phyloP scores from a whole-genome alignment of 169 alveolate genomes.

The Miamiensis avidus region DNA sequence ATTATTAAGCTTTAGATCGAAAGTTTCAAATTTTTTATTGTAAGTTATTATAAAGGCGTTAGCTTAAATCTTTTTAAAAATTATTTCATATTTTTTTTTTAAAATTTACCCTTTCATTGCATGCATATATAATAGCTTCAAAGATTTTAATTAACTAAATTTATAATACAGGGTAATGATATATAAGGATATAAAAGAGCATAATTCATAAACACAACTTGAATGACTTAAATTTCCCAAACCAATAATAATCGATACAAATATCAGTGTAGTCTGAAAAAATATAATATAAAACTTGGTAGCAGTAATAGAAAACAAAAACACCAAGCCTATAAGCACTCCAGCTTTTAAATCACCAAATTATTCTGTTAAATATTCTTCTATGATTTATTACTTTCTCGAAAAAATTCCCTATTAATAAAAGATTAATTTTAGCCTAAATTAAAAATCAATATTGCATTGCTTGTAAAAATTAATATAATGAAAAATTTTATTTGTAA shows the following conservation, averaged over 20 bases:
- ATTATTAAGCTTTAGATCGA: no score
- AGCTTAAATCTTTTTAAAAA: neutral
- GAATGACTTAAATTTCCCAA: neutral
- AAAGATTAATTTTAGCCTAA: no score
- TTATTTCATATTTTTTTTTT: neutral
- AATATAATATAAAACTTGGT: neutral
- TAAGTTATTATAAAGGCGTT: no score
- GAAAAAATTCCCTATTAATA: neutral
- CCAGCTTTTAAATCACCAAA: neutral
- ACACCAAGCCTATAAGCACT: neutral
- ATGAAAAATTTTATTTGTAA: no score
- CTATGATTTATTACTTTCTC: no score
- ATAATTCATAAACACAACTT: neutral
- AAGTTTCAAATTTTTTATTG: no score
- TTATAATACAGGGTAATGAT: neutral
- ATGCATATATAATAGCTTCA: neutral
- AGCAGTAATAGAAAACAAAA: neutral
- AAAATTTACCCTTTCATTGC: neutral
- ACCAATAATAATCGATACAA: neutral
- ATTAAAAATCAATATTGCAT: no score
- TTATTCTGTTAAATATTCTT: neutral
- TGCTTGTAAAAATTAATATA: no score
- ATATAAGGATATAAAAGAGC: no score
- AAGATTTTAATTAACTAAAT: no score
- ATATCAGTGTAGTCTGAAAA: neutral